Percentiles rank a stretch among this genome's conserved stretches.
Conservation (phyloP, 306 rosid genomes). For the Neltuma alba region DNA sequence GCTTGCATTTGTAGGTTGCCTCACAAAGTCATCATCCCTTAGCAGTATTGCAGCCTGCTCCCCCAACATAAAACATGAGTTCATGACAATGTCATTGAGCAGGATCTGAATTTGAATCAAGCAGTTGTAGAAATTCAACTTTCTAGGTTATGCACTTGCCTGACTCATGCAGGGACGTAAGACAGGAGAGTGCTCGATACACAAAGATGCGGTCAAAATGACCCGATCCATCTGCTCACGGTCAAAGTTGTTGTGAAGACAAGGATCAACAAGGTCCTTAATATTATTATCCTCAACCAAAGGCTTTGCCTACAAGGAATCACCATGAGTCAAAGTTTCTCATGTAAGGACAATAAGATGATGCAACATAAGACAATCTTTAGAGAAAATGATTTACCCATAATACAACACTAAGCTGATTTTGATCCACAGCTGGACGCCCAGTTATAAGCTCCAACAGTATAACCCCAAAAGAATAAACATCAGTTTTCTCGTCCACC, state of each 20-base stretch:
- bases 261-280: conserved; percentile 72
- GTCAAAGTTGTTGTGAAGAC: conserved; percentile 58
- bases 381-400: conserved; percentile 60
- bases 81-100: neutral
- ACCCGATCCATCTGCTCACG: conserved; percentile 53
- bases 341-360: conserved; percentile 6
- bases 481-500: conserved; percentile 95
- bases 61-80: conserved; percentile 24
- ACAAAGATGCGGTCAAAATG: conserved; percentile 70
- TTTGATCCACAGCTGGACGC: conserved; percentile 71
- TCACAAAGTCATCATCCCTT: conserved; percentile 54
- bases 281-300: conserved; percentile 51
- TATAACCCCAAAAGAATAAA: conserved; percentile 82
- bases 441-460: conserved; percentile 90
- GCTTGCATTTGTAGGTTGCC: conserved; percentile 24
- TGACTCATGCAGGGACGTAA: conserved; percentile 84
- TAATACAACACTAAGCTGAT: conserved; percentile 60
- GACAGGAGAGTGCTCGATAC: conserved; percentile 72
- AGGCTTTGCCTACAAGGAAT: conserved; percentile 68
- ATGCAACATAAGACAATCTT: neutral
- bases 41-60: conserved; percentile 64
- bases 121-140: neutral
- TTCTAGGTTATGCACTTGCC: conserved; percentile 53
- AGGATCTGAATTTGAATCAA: conserved; percentile 18
- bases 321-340: neutral